Conservation (phyloP, 768 basidiomycete genomes). For the Amylocystis lapponica region DNA sequence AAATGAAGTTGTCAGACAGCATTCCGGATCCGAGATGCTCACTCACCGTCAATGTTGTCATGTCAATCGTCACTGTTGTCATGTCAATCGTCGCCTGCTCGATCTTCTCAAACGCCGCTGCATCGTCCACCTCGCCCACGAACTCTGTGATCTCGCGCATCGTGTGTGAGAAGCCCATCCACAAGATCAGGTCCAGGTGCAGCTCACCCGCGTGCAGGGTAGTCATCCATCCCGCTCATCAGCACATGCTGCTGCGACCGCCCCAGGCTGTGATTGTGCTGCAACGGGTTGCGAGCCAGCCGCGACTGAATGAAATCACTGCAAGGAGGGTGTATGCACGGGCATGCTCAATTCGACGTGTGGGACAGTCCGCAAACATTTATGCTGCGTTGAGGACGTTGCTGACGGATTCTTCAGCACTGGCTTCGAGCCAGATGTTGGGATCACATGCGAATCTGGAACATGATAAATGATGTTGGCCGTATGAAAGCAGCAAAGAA, state of each 20-base stretch:
- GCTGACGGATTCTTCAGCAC: background rate
- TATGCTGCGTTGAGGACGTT: slow-evolving; percentile 6
- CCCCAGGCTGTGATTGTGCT: too few relatives aligned
- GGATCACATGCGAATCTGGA: background rate
- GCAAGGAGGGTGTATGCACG: too few relatives aligned
- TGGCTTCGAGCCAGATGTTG: background rate
- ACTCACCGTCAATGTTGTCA: slow-evolving; percentile 81
- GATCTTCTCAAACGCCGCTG: slow-evolving; percentile 65
- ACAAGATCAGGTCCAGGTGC: slow-evolving; percentile 88
- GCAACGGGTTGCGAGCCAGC: too few relatives aligned
- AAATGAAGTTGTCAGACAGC: too few relatives aligned
- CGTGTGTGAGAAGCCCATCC: slow-evolving; percentile 93
- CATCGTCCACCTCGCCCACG: slow-evolving; percentile 82
- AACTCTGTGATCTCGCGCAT: slow-evolving; percentile 90
- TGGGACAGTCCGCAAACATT: background rate
- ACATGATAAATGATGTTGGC: background rate
- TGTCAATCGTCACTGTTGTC: too few relatives aligned
- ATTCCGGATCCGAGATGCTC: background rate
- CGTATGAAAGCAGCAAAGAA: background rate
- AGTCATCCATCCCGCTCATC: slow-evolving; percentile 96
- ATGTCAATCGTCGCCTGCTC: slow-evolving; percentile 76
- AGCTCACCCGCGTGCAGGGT: slow-evolving; percentile 92
- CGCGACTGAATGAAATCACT: too few relatives aligned
- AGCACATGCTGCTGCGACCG: slow-evolving; percentile 81
- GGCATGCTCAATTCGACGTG: too few relatives aligned